Evolutionary conservation across 164 flowering plant genomes (phyloP), one percentile per base, ranked within the genome.

Genomic region (Piper betle): DNA sequence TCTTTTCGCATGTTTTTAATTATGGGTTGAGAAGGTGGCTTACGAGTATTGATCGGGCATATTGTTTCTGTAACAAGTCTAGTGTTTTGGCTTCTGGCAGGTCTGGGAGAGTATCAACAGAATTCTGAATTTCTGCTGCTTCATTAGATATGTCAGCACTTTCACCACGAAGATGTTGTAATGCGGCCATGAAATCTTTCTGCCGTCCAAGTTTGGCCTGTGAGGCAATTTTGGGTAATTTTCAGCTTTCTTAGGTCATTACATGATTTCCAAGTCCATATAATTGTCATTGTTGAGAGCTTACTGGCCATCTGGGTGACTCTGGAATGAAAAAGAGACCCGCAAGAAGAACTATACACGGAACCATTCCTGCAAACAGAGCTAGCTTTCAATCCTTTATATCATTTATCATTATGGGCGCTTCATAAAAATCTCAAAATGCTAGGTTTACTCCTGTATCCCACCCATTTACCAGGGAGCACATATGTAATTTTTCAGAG

Each of bases 231-330:
- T 17, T 39, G 33, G 33, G 33, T 25, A 25, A 25, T 58, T 19
- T 39, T 10, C 16, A 43, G 5, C 11, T 5, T 13, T 38, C 15
- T n/a, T n/a, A 18, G 19, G 3, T 58, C 12, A 37, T 39, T 37
- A 33, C 15, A 4, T 37, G 1, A 7, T 37, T 39, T 16, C 20
- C 4, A 3, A 58, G 39, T 15, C 16, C n/a, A 7, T 39, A 39
- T 15, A 38, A 25, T 40, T 43, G 5, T 33, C 25, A 3, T 42
- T 12, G 11, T 59, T 41, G 37, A 48, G 25, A 52, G n/a, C 78
- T 71, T 82, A 91, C 98, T 82, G 87, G 82, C 97, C 97, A 93
- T 79, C 97, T 84, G 0, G 98, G 98, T 56, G 97, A 93, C 71
- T 90, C 98, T 25, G 98, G 98, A 63, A 90, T 80, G 75, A 87